Evolutionary conservation across 768 basidiomycete species (phyloP).

Genomic region (Termitomyces sp.): DNA sequence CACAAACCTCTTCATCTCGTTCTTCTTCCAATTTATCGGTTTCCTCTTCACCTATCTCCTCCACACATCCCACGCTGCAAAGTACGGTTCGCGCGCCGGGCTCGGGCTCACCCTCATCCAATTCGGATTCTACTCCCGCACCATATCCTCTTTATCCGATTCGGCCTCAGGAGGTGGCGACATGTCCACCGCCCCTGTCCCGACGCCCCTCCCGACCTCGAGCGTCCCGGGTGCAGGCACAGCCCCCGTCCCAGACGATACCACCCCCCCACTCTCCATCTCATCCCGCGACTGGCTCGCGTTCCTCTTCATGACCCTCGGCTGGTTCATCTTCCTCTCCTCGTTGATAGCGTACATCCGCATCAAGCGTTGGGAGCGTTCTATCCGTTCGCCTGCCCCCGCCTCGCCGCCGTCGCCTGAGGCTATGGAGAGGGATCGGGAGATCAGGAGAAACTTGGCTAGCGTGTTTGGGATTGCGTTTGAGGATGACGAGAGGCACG

Average conservation of each 20-base stretch:
- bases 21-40: slow-evolving; percentile 97
- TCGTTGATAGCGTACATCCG: slow-evolving; percentile 82
- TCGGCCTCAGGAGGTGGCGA: slow-evolving; percentile 23
- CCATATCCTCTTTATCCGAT: background rate
- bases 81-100: slow-evolving; percentile 62
- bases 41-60: slow-evolving; percentile 92
- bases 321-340: slow-evolving; percentile 90
- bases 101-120: slow-evolving; percentile 60
- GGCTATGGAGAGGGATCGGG: slow-evolving; percentile 50
- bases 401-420: slow-evolving; percentile 37
- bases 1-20: slow-evolving; percentile 80
- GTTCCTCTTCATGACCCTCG: slow-evolving; percentile 89
- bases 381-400: slow-evolving; percentile 52
- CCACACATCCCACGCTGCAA: slow-evolving; percentile 88
- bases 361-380: slow-evolving; percentile 80
- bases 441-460: slow-evolving; percentile 51
- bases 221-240: background rate
- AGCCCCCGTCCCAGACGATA: slow-evolving; percentile 45
- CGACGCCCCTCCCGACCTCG: background rate
- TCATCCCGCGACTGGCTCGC: slow-evolving; percentile 85
- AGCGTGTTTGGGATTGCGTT: slow-evolving; percentile 49
- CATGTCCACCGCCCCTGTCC: background rate
- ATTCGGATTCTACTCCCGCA: slow-evolving; percentile 76
- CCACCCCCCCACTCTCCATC: slow-evolving; percentile 26
- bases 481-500: slow-evolving; percentile 28